Base-by-base conservation (phyloP, 2,329 filamentous ascomycete species). In the Davidsoniella eucalypti region DNA sequence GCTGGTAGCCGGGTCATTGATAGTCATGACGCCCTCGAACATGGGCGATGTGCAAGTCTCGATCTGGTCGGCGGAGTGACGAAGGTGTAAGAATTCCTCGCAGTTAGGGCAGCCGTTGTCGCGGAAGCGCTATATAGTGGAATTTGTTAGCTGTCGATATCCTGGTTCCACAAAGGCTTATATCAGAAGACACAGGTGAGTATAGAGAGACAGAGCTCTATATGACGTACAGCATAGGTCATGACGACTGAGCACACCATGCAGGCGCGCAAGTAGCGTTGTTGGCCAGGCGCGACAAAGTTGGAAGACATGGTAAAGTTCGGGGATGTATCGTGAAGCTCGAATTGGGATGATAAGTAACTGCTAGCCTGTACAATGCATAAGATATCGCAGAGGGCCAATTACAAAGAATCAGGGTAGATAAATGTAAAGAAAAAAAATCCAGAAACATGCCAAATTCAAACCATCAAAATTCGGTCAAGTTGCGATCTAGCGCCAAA, bases 171-270 rank as follows among this genome's bases (percentile, higher is more conserved):
- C 18, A 25, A 43, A 33, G 29, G 26, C 45, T 8, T 10, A 43
- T 9, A 41, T 18, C 21, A 48, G 48, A 44, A 12, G 54, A 44
- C 29, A 55, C 33, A 47, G 49, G 21, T 5, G 21, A 5, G 21
- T 23, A 5, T 23, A 46, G 45, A 52, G 52, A 26, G 55, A 48
- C 29, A 51, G 47, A 26, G 38, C 12, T 33, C 42, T 26, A 26
- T 16, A 3, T 42, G 10, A 63, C 75, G 58, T 69, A 87, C 84
- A 57, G 73, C 73, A 61, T 82, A 79, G 54, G 84, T 82, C 72
- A 90, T 87, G 56, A 96, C 86, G 62, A 96, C 84, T 50, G 87
- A 90, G 77, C 92, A 98, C 58, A 96, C 87, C 87, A 98, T 95
- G 73, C 92, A 98, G 61, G 92, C 92, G 67, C 92, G 88, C 58